A percentile compares a stretch with the other conserved stretches of the same genome.
Evolutionary conservation across 352 stramenopile species (phyloP).

Genomic region (Phytophthora pluvialis): DNA sequence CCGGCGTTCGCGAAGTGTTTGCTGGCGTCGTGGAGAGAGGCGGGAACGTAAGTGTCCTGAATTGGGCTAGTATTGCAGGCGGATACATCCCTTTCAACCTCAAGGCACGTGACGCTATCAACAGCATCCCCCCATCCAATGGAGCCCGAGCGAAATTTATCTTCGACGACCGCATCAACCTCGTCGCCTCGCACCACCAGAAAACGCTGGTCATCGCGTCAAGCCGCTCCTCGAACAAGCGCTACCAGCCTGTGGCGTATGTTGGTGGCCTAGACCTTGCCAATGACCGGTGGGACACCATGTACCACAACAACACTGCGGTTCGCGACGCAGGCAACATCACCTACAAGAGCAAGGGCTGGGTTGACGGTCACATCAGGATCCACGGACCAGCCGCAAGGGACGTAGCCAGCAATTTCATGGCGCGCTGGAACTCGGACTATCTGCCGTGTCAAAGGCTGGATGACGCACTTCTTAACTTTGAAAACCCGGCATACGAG

Average conservation of each 20-base stretch:
- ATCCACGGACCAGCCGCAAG: slow-evolving; percentile 45
- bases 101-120: slow-evolving; percentile 45
- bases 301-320: slow-evolving; percentile 45
- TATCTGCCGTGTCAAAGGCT: slow-evolving; percentile 25
- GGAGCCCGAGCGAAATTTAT: slow-evolving; percentile 32
- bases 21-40: slow-evolving; percentile 36
- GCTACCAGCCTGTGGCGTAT: slow-evolving; percentile 40
- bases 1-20: slow-evolving; percentile 42
- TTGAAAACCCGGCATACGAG: slow-evolving; percentile 46
- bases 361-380: slow-evolving; percentile 54
- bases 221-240: background rate
- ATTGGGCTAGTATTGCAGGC: slow-evolving; percentile 55
- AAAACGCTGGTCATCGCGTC: slow-evolving; percentile 46
- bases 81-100: slow-evolving; percentile 34
- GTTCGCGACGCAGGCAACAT: slow-evolving; percentile 41
- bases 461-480: slow-evolving; percentile 43
- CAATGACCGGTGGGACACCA: slow-evolving; percentile 61
- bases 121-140: slow-evolving; percentile 30
- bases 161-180: slow-evolving; percentile 57
- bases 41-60: slow-evolving; percentile 49
- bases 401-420: slow-evolving; percentile 60
- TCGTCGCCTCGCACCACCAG: slow-evolving; percentile 49
- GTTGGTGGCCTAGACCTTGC: slow-evolving; percentile 57
- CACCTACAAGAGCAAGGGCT: slow-evolving; percentile 48
- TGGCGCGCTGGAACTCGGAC: slow-evolving; percentile 55